These are phyloP conservation scores for Hura crepitans DNA, from an alignment of 441 rosid genomes.

Conservation along the genomic window DNA sequence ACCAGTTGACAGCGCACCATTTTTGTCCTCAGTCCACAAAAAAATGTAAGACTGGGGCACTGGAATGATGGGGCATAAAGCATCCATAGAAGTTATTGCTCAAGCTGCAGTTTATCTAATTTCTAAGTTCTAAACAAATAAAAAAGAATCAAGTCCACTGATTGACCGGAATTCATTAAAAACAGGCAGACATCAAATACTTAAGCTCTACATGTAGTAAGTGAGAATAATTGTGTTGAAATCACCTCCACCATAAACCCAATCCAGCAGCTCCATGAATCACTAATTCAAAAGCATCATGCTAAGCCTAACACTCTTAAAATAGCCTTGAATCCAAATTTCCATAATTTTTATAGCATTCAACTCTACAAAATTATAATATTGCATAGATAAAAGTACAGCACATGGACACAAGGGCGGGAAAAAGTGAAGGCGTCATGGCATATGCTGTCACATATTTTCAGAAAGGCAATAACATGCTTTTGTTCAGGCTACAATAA, in stretches of 20 bases:
- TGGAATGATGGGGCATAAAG: no score
- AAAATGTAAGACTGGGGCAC: no score
- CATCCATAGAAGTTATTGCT: not conserved
- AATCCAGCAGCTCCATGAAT: no score
- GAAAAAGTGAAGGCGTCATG: not conserved
- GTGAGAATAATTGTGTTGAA: not conserved
- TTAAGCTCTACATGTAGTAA: not conserved
- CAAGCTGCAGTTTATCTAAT: not conserved
- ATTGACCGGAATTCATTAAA: not conserved
- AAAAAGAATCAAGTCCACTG: not conserved
- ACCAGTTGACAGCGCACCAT: constrained; percentile 10
- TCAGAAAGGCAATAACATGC: not conserved
- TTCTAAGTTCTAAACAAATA: not conserved
- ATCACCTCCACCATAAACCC: not conserved
- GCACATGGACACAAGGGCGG: not conserved
- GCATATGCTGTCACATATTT: no score
- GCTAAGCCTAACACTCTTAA: not conserved
- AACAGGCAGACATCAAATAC: not conserved
- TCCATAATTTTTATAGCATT: not conserved
- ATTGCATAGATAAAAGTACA: not conserved
- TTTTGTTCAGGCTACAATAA: not conserved
- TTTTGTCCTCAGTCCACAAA: no score
- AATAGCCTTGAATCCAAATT: not conserved
- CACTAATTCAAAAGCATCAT: not conserved
- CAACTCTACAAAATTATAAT: not conserved